Conservation (phyloP, 1,284 basidiomycete species). For the Testicularia cyperi region DNA sequence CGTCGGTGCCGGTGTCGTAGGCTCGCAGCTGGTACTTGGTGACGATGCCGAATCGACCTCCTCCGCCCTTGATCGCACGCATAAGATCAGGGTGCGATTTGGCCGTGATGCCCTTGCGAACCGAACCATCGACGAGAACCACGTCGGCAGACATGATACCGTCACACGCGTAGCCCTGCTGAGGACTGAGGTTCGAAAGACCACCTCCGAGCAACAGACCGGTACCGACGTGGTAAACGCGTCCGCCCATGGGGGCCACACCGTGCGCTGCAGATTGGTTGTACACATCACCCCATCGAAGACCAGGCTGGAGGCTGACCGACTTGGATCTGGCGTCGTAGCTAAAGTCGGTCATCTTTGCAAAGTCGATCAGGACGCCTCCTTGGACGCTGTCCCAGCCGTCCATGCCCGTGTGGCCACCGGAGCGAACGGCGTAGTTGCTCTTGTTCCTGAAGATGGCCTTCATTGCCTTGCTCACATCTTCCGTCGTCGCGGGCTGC, state of each 20-base stretch:
- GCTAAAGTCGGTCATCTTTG: conserved; percentile 11
- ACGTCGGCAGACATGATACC: conserved; percentile 14
- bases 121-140: conserved; percentile 13
- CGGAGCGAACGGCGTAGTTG: conserved; percentile 36
- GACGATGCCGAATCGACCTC: conserved; percentile 41
- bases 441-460: conserved; percentile 5
- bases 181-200: conserved; percentile 18
- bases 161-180: conserved; percentile 37
- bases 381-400: conserved; percentile 19
- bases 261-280: conserved; percentile 3
- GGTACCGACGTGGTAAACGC: conserved; percentile 32
- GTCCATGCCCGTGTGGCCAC: conserved; percentile 39
- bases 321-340: conserved; percentile 3
- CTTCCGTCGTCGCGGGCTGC: conserved; percentile 4
- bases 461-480: conserved; percentile 6
- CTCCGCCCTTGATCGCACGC: conserved; percentile 37
- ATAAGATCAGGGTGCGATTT: conserved; percentile 11
- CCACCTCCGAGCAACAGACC: conserved; percentile 40
- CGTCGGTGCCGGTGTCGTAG: conserved; percentile 6
- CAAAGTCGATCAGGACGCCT: conserved; percentile 34
- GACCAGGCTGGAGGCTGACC: conserved; percentile 18
- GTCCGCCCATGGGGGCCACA: conserved; percentile 25
- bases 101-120: conserved; percentile 3
- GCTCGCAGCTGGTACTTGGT: conserved; percentile 20
- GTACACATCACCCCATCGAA: conserved; percentile 34